These are phyloP conservation scores for Aspergillus sclerotialis DNA, from an alignment of 2,329 filamentous ascomycete species.

Conservation along the genomic window DNA sequence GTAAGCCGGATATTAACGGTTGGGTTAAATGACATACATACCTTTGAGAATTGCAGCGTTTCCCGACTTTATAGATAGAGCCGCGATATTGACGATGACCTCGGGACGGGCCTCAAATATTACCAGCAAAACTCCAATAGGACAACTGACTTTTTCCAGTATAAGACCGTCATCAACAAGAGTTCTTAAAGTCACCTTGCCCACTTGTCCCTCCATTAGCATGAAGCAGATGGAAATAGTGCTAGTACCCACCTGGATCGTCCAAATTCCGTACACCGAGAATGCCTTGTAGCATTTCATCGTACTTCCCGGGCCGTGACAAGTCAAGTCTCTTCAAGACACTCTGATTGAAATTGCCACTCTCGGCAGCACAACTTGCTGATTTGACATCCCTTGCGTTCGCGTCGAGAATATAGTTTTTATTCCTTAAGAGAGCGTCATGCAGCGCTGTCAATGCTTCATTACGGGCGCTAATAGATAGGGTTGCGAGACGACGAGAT, in stretches of 20 bases:
- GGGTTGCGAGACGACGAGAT: constrained; percentile 73
- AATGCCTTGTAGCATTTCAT: constrained; percentile 96
- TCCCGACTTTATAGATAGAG: constrained; percentile 90
- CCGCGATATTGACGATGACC: constrained; percentile 96
- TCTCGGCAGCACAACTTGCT: constrained; percentile 65
- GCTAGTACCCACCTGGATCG: constrained; percentile 66
- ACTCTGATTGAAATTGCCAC: constrained; percentile 71
- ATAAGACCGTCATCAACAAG: constrained; percentile 78
- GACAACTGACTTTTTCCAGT: constrained; percentile 82
- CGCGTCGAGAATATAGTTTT: constrained; percentile 72
- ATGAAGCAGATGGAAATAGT: not conserved
- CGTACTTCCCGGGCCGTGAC: constrained; percentile 80
- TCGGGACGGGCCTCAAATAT: constrained; percentile 98
- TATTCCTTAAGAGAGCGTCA: constrained; percentile 61
- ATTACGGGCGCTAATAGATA: constrained; percentile 71
- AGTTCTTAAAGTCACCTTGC: constrained; percentile 75
- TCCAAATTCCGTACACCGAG: constrained; percentile 75
- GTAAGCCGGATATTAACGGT: constrained; percentile 1
- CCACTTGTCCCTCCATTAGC: constrained; percentile 50
- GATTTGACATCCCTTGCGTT: constrained; percentile 75
- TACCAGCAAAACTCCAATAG: constrained; percentile 94
- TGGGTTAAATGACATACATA: constrained; percentile 14
- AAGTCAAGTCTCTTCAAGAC: constrained; percentile 85
- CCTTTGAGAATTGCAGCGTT: constrained; percentile 96
- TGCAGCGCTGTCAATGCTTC: constrained; percentile 78